phyloP scores from a whole-genome alignment of 352 stramenopile genomes.

The Phytophthora cajani region DNA sequence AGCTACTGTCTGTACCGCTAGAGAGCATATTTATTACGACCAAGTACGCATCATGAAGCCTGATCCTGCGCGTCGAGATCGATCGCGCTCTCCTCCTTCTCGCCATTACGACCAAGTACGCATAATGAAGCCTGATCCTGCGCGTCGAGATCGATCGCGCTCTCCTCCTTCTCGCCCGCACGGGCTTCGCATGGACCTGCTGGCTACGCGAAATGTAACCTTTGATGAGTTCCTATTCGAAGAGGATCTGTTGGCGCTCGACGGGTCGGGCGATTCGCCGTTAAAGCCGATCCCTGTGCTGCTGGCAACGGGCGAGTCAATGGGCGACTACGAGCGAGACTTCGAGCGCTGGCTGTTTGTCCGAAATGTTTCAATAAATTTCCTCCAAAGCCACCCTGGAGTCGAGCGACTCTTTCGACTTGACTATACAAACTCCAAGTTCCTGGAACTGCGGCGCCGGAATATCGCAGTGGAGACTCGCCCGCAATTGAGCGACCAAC shows the following conservation, averaged over 20 bases:
- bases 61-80: background rate
- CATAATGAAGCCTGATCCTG: background rate
- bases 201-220: background rate
- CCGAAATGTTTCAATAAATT: background rate
- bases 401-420: background rate
- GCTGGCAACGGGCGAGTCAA: background rate
- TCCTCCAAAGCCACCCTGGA: background rate
- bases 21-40: too few relatives aligned
- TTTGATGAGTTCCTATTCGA: background rate
- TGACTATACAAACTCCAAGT: background rate
- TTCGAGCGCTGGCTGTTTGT: background rate
- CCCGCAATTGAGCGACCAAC: background rate
- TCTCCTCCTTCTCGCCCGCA: background rate
- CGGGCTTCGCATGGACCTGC: slow-evolving; percentile 1
- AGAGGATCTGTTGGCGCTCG: background rate
- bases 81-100: background rate
- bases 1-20: background rate
- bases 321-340: background rate
- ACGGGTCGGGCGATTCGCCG: background rate
- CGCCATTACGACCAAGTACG: too few relatives aligned
- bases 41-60: background rate
- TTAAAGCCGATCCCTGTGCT: background rate
- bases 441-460: background rate
- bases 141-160: background rate
- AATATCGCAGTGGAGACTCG: background rate